Base-by-base conservation (phyloP, 441 rosid species). In the Corymbia citriodora region DNA sequence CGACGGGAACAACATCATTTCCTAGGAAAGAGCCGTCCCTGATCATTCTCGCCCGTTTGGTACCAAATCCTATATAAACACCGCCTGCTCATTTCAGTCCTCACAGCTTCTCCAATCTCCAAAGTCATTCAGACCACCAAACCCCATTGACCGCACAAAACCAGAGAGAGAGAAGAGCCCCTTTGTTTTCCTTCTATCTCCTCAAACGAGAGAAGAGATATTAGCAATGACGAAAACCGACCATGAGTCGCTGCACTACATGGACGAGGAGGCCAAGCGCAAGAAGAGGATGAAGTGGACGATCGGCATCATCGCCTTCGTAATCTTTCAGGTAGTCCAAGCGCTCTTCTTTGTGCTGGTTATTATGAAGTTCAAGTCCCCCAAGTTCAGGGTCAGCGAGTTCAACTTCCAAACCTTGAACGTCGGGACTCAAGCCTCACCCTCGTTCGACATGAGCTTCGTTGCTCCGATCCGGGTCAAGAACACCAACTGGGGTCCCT, bases 401-500 rank as follows among this genome's bases (percentile, higher is more conserved):
- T 40, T 29, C 55, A n/a, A 68, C 57, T 7, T 87, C 57, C 65
- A 68, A 52, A 50, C 88, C 89, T 15, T 87, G 25, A 90, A 85
- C 5, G 33, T 59, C 12, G 45, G 59, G 53, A 79, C 4, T 13
- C 54, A 10, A 21, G n/a, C 63, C 36, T 31, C 6, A 1, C 54
- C 87, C n/a, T 52, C 90, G 1, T 63, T 81, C 10, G 4, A 49
- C 8, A 25, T 82, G 82, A 59, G 21, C 36, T 83, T 88, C 6
- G 17, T 27, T 7, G 90, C 91, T 7, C 88, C 90, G 0, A 59
- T 90, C 82, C 89, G 90, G 3, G 54, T 90, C 65, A 90, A 90
- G 90, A 90, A 88, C 70, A 83, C 50, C 33, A 88, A 90, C 70
- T 90, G 88, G 54, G 91, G 91, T 8, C 91, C 91, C 2, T 90